Evolutionary conservation across 1,284 basidiomycete genomes (phyloP).

Genomic region (Erythrobasidium hasegawianum): DNA sequence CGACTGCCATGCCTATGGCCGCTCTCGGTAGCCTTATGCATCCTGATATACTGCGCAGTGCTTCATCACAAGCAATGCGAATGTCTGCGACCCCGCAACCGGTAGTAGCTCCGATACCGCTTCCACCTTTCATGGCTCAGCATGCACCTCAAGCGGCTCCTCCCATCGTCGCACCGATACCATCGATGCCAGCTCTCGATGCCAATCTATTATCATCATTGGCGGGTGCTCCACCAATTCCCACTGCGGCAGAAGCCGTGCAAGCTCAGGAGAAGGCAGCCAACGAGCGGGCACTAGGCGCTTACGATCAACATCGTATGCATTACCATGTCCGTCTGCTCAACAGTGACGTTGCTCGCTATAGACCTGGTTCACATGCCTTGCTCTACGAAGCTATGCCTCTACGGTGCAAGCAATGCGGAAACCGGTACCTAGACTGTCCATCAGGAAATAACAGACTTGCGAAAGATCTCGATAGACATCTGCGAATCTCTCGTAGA

Average conservation of each 20-base stretch:
- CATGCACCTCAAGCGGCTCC: background rate
- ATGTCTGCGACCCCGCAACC: conserved; percentile 20
- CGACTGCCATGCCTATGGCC: conserved; percentile 15
- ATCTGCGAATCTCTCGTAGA: conserved; percentile 90
- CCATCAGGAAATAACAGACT: conserved; percentile 68
- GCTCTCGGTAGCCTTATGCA: conserved; percentile 25
- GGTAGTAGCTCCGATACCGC: background rate
- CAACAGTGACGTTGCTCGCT: conserved; percentile 54
- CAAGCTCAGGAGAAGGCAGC: conserved; percentile 49
- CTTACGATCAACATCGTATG: conserved; percentile 36
- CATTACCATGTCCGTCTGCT: conserved; percentile 34
- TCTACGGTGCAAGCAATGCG: conserved; percentile 90
- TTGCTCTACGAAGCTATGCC: conserved; percentile 72
- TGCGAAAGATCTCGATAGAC: conserved; percentile 92
- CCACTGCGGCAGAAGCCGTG: background rate
- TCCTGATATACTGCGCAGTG: conserved; percentile 25
- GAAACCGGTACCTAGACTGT: conserved; percentile 74
- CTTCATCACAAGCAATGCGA: conserved; percentile 17
- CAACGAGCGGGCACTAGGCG: conserved; percentile 60
- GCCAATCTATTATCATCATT: background rate
- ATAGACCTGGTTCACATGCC: conserved; percentile 59
- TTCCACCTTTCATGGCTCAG: background rate
- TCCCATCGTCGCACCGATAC: background rate
- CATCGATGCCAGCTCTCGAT: background rate
- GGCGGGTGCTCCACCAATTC: background rate